These are phyloP conservation scores for Jacaranda mimosifolia DNA, from an alignment of 257 asterid genomes.

Conservation along the genomic window DNA sequence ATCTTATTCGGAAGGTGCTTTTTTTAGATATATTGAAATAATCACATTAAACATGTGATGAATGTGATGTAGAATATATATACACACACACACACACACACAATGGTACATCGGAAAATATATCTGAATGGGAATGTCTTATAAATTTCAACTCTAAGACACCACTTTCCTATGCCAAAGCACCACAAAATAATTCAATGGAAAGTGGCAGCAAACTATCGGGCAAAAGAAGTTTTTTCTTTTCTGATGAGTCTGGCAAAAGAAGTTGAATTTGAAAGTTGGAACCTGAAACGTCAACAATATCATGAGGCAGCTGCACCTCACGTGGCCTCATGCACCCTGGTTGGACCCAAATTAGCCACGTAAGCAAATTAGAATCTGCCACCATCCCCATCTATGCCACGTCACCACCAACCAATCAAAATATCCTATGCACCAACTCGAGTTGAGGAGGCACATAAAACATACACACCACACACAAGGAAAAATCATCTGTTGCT, in stretches of 20 bases:
- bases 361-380: constrained; percentile 44
- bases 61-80: no score
- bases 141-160: background rate
- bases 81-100: no score
- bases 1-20: no score
- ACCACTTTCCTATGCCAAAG: background rate
- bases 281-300: background rate
- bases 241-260: no score
- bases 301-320: constrained; percentile 22
- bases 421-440: constrained; percentile 45
- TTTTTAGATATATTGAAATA: no score
- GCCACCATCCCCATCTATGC: constrained; percentile 12
- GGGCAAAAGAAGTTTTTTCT: no score
- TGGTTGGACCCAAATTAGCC: constrained; percentile 12
- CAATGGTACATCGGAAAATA: no score
- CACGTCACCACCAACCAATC: constrained; percentile 40
- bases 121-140: no score
- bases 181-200: background rate
- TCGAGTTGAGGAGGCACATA: constrained; percentile 35
- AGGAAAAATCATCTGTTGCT: background rate
- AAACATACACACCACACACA: constrained; percentile 8
- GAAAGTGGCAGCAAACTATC: no score
- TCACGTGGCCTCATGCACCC: constrained; percentile 39
- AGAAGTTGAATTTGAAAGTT: no score
- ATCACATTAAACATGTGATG: no score